These are phyloP conservation scores for Ophiostoma australiae DNA, from an alignment of 2,329 filamentous ascomycete species.

Conservation along the genomic window DNA sequence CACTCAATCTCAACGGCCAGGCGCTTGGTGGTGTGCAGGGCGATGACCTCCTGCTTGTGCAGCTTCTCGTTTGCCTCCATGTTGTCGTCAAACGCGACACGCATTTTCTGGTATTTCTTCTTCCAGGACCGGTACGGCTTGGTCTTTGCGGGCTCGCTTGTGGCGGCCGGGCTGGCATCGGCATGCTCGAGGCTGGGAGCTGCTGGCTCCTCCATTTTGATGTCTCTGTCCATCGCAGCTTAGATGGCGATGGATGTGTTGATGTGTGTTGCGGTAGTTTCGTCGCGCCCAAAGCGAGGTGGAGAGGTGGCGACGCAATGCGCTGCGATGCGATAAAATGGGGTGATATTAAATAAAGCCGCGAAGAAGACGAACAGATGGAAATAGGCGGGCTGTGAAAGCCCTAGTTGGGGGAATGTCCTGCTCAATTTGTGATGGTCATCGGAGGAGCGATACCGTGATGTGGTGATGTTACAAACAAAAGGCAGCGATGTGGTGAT, in stretches of 20 bases:
- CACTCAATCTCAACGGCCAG: conserved; percentile 92
- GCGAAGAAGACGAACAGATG: not conserved
- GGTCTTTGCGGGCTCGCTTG: conserved; percentile 37
- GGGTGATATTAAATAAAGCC: not conserved
- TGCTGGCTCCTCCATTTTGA: conserved; percentile 41
- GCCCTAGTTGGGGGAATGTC: not conserved
- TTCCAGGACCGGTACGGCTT: conserved; percentile 63
- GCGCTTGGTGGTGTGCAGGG: conserved; percentile 72
- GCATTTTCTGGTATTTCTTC: conserved; percentile 96
- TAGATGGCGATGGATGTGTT: not conserved
- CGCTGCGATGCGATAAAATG: not conserved
- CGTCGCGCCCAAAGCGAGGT: not conserved
- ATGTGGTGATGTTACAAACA: not conserved
- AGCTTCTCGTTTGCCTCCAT: conserved; percentile 78
- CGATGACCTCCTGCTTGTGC: conserved; percentile 75
- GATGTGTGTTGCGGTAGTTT: not conserved
- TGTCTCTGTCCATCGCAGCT: conserved; percentile 33
- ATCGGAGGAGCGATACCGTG: not conserved
- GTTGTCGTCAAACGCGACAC: conserved; percentile 68
- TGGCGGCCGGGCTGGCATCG: conserved; percentile 33
- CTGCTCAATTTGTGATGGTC: not conserved
- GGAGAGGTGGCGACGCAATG: not conserved
- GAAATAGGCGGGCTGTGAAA: not conserved
- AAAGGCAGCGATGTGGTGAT: not conserved
- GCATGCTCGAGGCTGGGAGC: conserved; percentile 4